Evolutionary conservation across 371 early-diverging fungal genomes (phyloP), one percentile per base, ranked within the genome.

Genomic region (Mortierella sp.): DNA sequence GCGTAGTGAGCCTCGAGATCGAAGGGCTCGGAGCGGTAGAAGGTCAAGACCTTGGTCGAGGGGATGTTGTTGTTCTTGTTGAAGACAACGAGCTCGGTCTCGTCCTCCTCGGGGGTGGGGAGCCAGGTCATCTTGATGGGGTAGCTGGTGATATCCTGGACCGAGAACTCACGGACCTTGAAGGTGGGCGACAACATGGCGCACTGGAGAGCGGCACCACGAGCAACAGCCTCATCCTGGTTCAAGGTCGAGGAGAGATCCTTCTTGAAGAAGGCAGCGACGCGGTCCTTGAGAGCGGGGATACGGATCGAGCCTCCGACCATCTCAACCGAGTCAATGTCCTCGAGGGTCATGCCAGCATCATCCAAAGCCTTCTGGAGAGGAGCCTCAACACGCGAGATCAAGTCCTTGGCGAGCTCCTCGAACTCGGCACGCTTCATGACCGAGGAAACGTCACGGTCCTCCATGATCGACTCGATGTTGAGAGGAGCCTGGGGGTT

Each of bases 121-220:
- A 88, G 89, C 93, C 94, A 94, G 63, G 86, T 84, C 80, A 92
- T 74, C 69, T 86, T 84, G 76, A 95, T 88, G 61, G 94, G 94
- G 82, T 91, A 92, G 66, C 84, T 84, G 80, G 91, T 92, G 81
- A 95, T 88, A 85, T 98, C 99, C 75, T 94, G 89, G 72, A 98
- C 91, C 44, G 90, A 81, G 84, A 98, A 97, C 62, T 98, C 98
- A 72, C 98, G 95, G 72, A 97, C 98, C 85, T 95, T 95, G 93
- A 98, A 97, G 60, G 94, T 94, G n/a, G 99, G 99, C 44, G 96
- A 96, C 65, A 96, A 84, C 85, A 98, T 96, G 80, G 99, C 99
- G 85, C 98, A 98, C 87, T 95, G 95, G 57, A 98, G 89, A 52
- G 98, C 98, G 72, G 96, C 95, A 80, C 99, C 99, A 82, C 97